Percentiles rank a stretch among this genome's conserved stretches.
These are phyloP conservation scores for Hura crepitans DNA, from an alignment of 441 rosid species.

Conservation along the genomic window DNA sequence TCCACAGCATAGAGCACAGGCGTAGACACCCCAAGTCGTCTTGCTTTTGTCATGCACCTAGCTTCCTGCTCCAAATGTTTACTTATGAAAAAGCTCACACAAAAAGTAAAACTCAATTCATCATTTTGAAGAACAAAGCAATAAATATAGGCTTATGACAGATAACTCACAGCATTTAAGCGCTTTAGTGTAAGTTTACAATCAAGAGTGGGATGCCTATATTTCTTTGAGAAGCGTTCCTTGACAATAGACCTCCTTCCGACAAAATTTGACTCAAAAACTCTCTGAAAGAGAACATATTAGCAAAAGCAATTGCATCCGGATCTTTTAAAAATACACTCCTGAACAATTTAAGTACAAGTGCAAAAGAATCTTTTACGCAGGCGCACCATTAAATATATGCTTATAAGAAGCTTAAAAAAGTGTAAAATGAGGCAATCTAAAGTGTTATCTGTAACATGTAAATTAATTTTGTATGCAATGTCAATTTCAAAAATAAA, in stretches of 20 bases:
- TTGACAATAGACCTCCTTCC: slow-evolving; percentile 70
- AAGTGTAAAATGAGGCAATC: not conserved
- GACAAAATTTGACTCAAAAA: slow-evolving; percentile 69
- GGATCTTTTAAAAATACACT: not conserved
- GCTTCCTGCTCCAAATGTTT: slow-evolving; percentile 56
- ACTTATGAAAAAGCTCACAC: slow-evolving; percentile 4
- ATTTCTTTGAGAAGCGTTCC: slow-evolving; percentile 93
- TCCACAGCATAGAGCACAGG: slow-evolving; percentile 77
- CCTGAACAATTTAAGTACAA: not conserved
- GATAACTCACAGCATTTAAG: slow-evolving; percentile 69
- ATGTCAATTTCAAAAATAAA: not conserved
- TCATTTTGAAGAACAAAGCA: not conserved
- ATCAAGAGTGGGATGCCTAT: slow-evolving; percentile 84
- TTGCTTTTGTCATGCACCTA: slow-evolving; percentile 87
- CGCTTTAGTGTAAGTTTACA: slow-evolving; percentile 77
- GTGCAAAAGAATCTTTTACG: not conserved
- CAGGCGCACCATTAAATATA: not conserved
- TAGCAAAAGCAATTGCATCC: slow-evolving; percentile 11
- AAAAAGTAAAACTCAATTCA: not conserved
- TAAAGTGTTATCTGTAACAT: not conserved
- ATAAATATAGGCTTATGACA: not conserved
- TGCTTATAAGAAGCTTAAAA: not conserved
- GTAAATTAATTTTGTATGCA: not conserved
- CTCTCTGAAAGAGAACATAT: slow-evolving; percentile 46
- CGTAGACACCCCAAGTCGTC: slow-evolving; percentile 74